Evolutionary conservation across 2,329 filamentous ascomycete species (phyloP), one percentile per base, ranked within the genome.

Genomic region (Bisporella sp.): DNA sequence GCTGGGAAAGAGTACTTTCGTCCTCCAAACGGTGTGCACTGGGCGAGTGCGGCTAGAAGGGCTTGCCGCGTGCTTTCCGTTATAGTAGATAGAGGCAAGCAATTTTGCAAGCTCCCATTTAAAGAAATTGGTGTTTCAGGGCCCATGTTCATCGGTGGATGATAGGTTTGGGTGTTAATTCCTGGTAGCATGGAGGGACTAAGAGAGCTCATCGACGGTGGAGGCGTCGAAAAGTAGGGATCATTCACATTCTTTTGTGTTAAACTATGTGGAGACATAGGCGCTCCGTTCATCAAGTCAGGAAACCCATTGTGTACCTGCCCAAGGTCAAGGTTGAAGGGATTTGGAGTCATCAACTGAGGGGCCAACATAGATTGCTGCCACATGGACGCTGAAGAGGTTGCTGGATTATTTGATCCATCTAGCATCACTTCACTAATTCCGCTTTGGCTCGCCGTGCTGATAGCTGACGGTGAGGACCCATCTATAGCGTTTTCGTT

Each of bases 391-490:
- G 75, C 72, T 4, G 73, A 72, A 3, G 73, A 70, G 21, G 75
- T 70, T 37, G 77, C 73, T 40, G 78, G 75, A 57, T 84, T 82
- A 66, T 84, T 85, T 37, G 81, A 81, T 53, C 88, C 89, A 68
- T 96, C 90, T 51, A 93, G 75, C 85, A 96, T 90, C 53, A 90
- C 82, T 66, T 97, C 93, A 69, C 89, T 95, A 67, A 91, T 87
- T 46, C 85, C 88, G 66, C 87, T 92, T 64, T 95, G 91, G 69
- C 91, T 97, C 52, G 88, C 89, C 41, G 89, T 95, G 72, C 92
- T 97, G 67, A 97, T 92, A 44, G 90, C 90, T 6, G 93, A 97
- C 12, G 93, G 93, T 11, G 93, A 97, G 8, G 93, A 97, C 52
- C 87, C 90, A 62, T 96, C 92, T 48, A 96, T 80, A 31, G 88